Conservation (phyloP, 2,329 filamentous ascomycete genomes). For the Exophiala mesophila region DNA sequence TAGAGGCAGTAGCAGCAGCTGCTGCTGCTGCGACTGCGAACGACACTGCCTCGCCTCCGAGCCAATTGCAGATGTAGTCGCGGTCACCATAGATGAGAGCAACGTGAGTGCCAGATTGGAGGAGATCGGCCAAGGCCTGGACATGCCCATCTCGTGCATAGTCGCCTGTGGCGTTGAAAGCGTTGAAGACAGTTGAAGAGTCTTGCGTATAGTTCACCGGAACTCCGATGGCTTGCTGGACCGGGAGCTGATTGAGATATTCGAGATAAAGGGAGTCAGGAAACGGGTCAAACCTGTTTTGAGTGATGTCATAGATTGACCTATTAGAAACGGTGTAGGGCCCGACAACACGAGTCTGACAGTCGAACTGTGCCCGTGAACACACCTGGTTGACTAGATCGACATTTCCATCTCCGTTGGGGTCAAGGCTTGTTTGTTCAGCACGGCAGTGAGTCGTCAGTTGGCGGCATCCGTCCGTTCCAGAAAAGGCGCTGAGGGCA, state of each 20-base stretch:
- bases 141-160: conserved; percentile 28
- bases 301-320: conserved; percentile 55
- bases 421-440: conserved; percentile 23
- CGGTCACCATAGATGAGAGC: conserved; percentile 41
- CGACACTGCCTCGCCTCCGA: conserved; percentile 45
- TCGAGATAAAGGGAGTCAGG: conserved; percentile 51
- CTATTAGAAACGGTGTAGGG: conserved; percentile 33
- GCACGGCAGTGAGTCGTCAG: conserved; percentile 25
- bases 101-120: conserved; percentile 39
- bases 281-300: conserved; percentile 53
- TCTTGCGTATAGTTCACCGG: conserved; percentile 37
- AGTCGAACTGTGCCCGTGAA: conserved; percentile 26
- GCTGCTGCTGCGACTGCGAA: conserved; percentile 42
- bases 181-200: conserved; percentile 31
- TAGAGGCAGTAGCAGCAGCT: conserved; percentile 14
- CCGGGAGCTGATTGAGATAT: conserved; percentile 55
- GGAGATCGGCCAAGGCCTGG: conserved; percentile 28
- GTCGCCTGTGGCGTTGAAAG: conserved; percentile 27
- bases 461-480: conserved; percentile 26
- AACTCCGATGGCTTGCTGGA: conserved; percentile 55
- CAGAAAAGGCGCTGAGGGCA: conserved; percentile 23
- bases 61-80: conserved; percentile 36
- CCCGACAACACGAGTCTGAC: conserved; percentile 36
- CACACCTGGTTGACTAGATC: conserved; percentile 26
- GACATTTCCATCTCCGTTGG: conserved; percentile 22